Percentiles rank a stretch among this genome's conserved stretches.
phyloP scores from a whole-genome alignment of 1,284 basidiomycete genomes.

The Clitocybe nebularis region DNA sequence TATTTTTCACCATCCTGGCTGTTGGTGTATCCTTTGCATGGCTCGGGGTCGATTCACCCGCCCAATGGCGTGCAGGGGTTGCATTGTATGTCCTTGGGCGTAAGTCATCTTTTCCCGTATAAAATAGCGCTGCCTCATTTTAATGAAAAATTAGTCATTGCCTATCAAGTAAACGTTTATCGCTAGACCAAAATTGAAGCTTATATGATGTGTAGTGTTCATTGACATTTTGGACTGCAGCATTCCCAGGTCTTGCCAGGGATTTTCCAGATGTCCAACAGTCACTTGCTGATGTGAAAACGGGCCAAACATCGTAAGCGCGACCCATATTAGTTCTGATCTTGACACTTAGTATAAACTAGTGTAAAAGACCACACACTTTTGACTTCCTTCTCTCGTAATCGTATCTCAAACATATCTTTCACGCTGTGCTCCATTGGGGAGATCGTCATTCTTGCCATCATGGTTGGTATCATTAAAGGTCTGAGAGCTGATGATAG shows the following conservation, averaged over 20 bases:
- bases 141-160: slow-evolving; percentile 48
- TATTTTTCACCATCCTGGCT: slow-evolving; percentile 67
- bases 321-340: neutral
- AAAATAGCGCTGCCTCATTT: neutral
- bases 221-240: slow-evolving; percentile 82
- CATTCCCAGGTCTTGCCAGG: slow-evolving; percentile 74
- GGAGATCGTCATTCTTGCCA: slow-evolving; percentile 66
- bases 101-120: slow-evolving; percentile 31
- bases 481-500: slow-evolving; percentile 60
- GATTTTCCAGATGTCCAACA: slow-evolving; percentile 67
- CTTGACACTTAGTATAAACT: slow-evolving; percentile 6
- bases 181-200: neutral
- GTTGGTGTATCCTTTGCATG: slow-evolving; percentile 73
- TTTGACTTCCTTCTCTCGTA: slow-evolving; percentile 66
- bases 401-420: slow-evolving; percentile 77
- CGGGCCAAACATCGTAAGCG: slow-evolving; percentile 44
- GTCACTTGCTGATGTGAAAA: slow-evolving; percentile 38
- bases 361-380: slow-evolving; percentile 57
- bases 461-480: slow-evolving; percentile 78
- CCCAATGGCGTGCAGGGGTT: slow-evolving; percentile 66
- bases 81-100: slow-evolving; percentile 74
- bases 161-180: slow-evolving; percentile 55
- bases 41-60: slow-evolving; percentile 65
- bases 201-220: slow-evolving; percentile 42
- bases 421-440: slow-evolving; percentile 72